These are phyloP conservation scores for Suaeda aralocaspica DNA, from an alignment of 148 eudicot genomes.

Conservation along the genomic window DNA sequence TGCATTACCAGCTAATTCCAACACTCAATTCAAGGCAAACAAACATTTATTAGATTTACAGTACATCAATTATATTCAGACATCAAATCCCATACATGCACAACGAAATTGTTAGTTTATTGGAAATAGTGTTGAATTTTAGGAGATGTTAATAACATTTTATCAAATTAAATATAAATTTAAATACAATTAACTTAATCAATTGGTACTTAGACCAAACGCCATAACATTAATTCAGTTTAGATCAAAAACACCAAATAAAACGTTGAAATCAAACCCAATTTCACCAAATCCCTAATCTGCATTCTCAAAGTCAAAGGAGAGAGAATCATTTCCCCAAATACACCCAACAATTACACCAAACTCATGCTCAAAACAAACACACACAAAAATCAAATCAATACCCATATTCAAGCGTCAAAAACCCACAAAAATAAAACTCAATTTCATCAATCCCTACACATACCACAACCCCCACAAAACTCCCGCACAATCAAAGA, in stretches of 20 bases:
- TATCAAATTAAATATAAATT: too few relatives aligned
- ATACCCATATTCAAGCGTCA: background rate
- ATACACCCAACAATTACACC: background rate
- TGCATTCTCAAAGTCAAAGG: too few relatives aligned
- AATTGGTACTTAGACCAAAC: too few relatives aligned
- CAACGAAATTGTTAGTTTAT: too few relatives aligned
- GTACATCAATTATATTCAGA: too few relatives aligned
- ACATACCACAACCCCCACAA: background rate
- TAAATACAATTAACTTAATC: too few relatives aligned
- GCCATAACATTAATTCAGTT: background rate
- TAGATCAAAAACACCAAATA: too few relatives aligned
- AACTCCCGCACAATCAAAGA: background rate
- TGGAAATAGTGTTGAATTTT: too few relatives aligned
- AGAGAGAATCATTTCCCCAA: background rate
- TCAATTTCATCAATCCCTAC: background rate
- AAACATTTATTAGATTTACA: background rate
- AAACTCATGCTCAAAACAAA: background rate
- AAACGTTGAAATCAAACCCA: too few relatives aligned
- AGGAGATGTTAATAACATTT: too few relatives aligned
- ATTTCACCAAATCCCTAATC: too few relatives aligned
- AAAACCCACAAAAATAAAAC: background rate
- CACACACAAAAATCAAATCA: background rate
- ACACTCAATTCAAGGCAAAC: background rate
- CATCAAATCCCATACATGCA: too few relatives aligned
- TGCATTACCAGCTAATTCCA: constrained; percentile 10